Base-by-base conservation (phyloP, 2,329 filamentous ascomycete species). In the Paraphoma sp. region DNA sequence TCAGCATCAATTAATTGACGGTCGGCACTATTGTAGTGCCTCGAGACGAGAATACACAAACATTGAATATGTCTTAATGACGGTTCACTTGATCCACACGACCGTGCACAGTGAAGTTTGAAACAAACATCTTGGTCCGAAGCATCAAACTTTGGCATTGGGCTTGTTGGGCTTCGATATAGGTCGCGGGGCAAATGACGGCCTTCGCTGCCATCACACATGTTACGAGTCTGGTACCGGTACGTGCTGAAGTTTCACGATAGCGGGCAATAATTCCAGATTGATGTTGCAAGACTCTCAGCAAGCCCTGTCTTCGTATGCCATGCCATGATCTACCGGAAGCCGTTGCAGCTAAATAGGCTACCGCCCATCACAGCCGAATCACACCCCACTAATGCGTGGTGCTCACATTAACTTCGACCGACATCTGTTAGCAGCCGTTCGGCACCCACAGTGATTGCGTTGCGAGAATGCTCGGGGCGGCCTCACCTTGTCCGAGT, bases 31-130 rank as follows among this genome's bases (percentile, higher is more conserved):
- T 31, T 45, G 43, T 50, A 48, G 55, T 57, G 53, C 54, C 31
- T 41, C 52, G 45, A 60, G 62, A 60, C 57, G 52, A 50, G 55
- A 70, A 69, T 61, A 65, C 48, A 69, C 54, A 57, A 67, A 58
- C 56, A 45, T 59, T 60, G 49, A 70, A 70, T 52, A 68, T 67
- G 52, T 63, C 56, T 63, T 64, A 65, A 45, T 16, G 30, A 48
- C 18, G 23, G 30, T 16, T 36, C 23, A 29, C 23, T 45, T 41
- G 16, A 28, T 51, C 45, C 12, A 16, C 31, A n/a, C 43, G 40
- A 51, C 29, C 9, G 31, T 45, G 40, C 40, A 45, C n/a, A 23
- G 41, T 51, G 48, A 45, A 51, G 41, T 23, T 42, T 49, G 36
- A 28, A 18, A 14, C 28, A 3, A 18, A 42, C 3, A 17, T 8